Evolutionary conservation across 2,329 filamentous ascomycete species (phyloP), one percentile per base, ranked within the genome.

Genomic region (Cladophialophora psammophila): DNA sequence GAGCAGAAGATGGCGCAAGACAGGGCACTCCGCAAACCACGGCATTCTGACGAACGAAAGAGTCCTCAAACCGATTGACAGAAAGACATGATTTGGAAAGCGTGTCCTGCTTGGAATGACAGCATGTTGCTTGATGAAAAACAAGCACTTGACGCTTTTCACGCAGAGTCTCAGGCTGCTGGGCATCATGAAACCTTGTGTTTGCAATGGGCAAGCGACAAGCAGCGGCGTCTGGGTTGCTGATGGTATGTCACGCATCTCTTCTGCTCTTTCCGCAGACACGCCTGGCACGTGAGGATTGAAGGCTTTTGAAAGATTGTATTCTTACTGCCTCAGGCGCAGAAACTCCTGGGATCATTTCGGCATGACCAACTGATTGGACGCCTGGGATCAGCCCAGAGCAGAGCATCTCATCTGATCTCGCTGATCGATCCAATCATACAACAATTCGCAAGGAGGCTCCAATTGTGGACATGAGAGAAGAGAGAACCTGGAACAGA

Each of bases 1-100:
- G 35, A 38, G 53, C 32, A 18, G 32, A 55, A 55, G 35, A 38
- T 55, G 32, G 53, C 53, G 35, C 31, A 38, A 18, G 31, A 38
- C 12, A 55, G 32, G 31, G 53, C 18, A 55, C 53, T 55, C 13
- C 10, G 18, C 5, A 26, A 31, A 31, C 45, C 45, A 31, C 45
- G 18, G 18, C 12, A 8, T 26, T 26, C 12, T 4, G 45, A 50
- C 18, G 18, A 12, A 5, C 45, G 18, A 31, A 12, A 7, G 8
- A 50, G 18, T 26, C 12, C 18, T 3, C 18, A 26, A 31, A 50
- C 18, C 20, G 3, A 50, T 12, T 26, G 13, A 20, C 18, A 50
- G 45, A 12, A 12, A 50, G 45, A 50, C 26, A 9, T 31, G 20
- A 9, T 5, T 3, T 18, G 9, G 45, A 13, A 20, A 13, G 15